Percentiles rank a stretch among this genome's conserved stretches.
phyloP scores from a whole-genome alignment of 192 early-diverging fungal species.

The Pilobolus umbonatus region DNA sequence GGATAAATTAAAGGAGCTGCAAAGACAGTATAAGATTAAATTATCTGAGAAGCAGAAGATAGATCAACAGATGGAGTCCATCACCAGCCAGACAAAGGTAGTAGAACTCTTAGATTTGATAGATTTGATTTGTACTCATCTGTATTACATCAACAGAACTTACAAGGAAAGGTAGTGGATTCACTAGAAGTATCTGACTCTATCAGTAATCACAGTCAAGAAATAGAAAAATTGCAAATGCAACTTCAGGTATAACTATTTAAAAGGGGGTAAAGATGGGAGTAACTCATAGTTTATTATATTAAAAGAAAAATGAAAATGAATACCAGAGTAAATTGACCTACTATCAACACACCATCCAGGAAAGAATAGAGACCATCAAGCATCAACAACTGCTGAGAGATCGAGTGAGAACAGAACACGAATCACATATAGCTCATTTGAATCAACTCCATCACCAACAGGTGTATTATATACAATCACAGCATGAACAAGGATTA shows the following conservation, averaged over 20 bases:
- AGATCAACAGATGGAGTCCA: neutral
- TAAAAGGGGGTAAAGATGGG: neutral
- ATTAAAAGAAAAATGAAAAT: neutral
- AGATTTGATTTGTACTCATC: neutral
- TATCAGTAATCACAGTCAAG: neutral
- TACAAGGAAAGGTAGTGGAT: neutral
- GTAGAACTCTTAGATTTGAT: neutral
- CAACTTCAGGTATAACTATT: slow-evolving; percentile 6
- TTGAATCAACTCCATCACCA: neutral
- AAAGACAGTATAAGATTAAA: too few species aligned
- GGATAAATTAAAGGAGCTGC: too few species aligned
- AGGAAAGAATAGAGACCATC: too few species aligned
- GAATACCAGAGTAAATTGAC: too few species aligned
- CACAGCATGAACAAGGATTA: neutral
- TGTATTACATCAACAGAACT: neutral
- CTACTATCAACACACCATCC: too few species aligned
- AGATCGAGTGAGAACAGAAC: neutral
- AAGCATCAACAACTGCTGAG: neutral
- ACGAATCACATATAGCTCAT: neutral
- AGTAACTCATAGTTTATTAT: neutral
- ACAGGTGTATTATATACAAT: neutral
- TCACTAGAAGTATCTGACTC: neutral
- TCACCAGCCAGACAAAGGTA: neutral
- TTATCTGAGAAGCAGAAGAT: too few species aligned
- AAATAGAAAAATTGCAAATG: slow-evolving; percentile 9